phyloP scores from a whole-genome alignment of 768 basidiomycete genomes.

The Mycena haematopus region DNA sequence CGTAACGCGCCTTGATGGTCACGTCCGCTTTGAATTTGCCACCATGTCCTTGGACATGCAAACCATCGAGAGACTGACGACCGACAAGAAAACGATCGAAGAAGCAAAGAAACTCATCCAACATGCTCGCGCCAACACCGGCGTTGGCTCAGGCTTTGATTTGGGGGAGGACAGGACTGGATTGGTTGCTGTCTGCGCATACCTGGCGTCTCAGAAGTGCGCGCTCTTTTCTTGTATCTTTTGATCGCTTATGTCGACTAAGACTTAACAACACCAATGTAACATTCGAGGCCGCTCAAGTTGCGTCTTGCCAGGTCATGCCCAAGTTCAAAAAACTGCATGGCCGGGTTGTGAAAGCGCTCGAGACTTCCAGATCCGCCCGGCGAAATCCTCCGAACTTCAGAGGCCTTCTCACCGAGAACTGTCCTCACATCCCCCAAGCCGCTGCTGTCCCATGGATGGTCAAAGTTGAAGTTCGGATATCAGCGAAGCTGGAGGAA shows the following conservation, averaged over 20 bases:
- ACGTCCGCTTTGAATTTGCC: not conserved
- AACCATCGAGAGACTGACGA: slow-evolving; percentile 10
- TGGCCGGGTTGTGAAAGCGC: slow-evolving; percentile 15
- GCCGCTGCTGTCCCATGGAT: slow-evolving; percentile 39
- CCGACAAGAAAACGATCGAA: slow-evolving; percentile 14
- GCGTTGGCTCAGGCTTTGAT: slow-evolving; percentile 27
- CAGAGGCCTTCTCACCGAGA: slow-evolving; percentile 38
- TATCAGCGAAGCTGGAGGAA: slow-evolving; percentile 34
- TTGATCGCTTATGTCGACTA: not conserved
- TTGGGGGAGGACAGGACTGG: slow-evolving; percentile 16
- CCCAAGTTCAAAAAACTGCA: slow-evolving; percentile 18
- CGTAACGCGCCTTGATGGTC: not conserved
- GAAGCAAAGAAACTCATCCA: slow-evolving; percentile 14
- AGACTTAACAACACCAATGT: slow-evolving; percentile 30
- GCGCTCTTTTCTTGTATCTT: not conserved
- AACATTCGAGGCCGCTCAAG: slow-evolving; percentile 24
- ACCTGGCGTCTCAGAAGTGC: slow-evolving; percentile 25
- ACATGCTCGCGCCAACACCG: slow-evolving; percentile 16
- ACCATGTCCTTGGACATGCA: slow-evolving; percentile 8
- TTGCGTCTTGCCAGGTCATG: slow-evolving; percentile 21
- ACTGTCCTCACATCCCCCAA: slow-evolving; percentile 29
- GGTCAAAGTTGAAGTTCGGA: slow-evolving; percentile 38
- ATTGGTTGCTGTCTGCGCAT: slow-evolving; percentile 25
- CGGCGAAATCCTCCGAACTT: slow-evolving; percentile 31
- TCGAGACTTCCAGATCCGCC: slow-evolving; percentile 6